Conservation (phyloP, 257 asterid species). For the Ajuga chamaepitys region DNA sequence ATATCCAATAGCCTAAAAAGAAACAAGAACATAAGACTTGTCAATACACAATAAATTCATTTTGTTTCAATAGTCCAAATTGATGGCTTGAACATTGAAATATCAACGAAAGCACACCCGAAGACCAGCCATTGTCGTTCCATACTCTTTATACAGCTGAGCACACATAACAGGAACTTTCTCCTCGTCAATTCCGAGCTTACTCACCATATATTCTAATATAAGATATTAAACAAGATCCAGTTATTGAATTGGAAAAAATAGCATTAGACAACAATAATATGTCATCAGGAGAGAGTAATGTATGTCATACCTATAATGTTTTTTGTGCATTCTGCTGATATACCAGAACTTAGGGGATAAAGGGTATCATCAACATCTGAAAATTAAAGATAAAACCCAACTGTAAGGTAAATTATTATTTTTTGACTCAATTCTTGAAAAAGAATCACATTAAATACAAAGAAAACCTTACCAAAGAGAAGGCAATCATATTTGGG, state of each 20-base stretch:
- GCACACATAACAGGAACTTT: constrained; percentile 60
- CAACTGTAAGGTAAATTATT: background rate
- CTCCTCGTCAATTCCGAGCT: constrained; percentile 57
- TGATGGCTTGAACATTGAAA: background rate
- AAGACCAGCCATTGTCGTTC: constrained; percentile 96
- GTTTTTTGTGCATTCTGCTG: constrained; percentile 64
- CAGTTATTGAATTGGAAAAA: background rate
- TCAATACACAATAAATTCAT: background rate
- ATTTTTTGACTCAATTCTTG: background rate
- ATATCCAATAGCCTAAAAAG: constrained; percentile 61
- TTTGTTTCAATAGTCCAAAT: background rate
- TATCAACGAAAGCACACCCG: constrained; percentile 36
- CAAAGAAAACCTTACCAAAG: constrained; percentile 51
- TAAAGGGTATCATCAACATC: constrained; percentile 94
- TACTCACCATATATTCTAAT: constrained; percentile 67
- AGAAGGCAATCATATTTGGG: constrained; percentile 70
- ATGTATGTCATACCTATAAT: constrained; percentile 43
- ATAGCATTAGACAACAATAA: background rate
- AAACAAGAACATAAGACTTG: background rate
- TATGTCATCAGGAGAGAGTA: background rate
- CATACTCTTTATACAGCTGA: constrained; percentile 73
- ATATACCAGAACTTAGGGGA: constrained; percentile 75
- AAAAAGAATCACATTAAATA: background rate
- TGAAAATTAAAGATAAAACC: constrained; percentile 22
- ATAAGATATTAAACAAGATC: constrained; percentile 6